These are phyloP conservation scores for Pichia norvegensis DNA, from an alignment of 1,139 yeast species.

Conservation along the genomic window DNA sequence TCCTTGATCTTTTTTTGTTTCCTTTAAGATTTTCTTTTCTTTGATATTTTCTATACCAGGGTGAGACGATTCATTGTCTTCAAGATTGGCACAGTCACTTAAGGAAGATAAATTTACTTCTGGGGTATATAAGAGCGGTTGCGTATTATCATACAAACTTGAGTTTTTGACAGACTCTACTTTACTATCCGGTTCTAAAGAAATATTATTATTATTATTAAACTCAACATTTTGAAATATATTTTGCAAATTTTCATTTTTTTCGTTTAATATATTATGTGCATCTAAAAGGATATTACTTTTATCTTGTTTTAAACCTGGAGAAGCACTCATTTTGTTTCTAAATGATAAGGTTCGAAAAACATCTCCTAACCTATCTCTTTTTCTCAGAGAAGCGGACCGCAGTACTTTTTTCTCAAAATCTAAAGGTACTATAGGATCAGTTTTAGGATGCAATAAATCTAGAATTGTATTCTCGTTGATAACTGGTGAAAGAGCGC, in stretches of 20 bases:
- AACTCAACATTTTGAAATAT: too few species aligned
- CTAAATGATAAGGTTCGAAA: conserved; percentile 7
- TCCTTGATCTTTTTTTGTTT: neutral
- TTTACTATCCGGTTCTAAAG: too few species aligned
- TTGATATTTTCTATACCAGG: neutral
- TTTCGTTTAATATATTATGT: neutral
- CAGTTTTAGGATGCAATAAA: neutral
- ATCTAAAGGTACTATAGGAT: neutral
- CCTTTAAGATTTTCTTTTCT: too few species aligned
- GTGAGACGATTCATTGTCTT: too few species aligned
- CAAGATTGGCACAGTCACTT: neutral
- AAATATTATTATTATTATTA: too few species aligned
- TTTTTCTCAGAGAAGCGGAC: neutral
- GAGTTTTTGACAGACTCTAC: neutral
- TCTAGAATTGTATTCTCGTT: conserved; percentile 5
- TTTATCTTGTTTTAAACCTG: neutral
- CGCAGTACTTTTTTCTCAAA: neutral
- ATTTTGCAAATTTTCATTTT: neutral
- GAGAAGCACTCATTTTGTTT: neutral
- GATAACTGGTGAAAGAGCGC: conserved; percentile 2
- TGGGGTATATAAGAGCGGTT: conserved; percentile 1
- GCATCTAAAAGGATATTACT: neutral
- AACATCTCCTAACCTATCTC: conserved; percentile 3
- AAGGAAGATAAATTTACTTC: neutral
- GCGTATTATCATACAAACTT: conserved; percentile 3